Evolutionary conservation across 169 alveolate species (phyloP).

Genomic region (Plasmodium gaboni): DNA sequence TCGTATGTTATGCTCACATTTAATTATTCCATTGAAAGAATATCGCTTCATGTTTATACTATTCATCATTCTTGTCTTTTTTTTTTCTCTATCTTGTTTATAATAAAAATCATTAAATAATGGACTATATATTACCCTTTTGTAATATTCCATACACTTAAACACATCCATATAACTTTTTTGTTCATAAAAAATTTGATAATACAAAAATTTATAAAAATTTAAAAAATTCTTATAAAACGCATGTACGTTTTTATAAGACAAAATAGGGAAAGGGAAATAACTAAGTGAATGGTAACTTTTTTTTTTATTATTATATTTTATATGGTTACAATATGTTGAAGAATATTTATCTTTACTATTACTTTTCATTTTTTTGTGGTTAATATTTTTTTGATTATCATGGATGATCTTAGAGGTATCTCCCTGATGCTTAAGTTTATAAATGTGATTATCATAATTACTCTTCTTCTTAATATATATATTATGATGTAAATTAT

Average conservation of each 20-base stretch:
- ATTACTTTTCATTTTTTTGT: no score
- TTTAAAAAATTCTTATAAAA: constrained; percentile 29
- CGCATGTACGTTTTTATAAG: constrained; percentile 31
- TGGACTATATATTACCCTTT: constrained; percentile 29
- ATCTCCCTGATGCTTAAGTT: no score
- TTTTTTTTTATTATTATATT: neutral
- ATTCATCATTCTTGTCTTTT: no score
- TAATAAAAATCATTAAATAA: constrained; percentile 20
- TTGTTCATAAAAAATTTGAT: constrained; percentile 19
- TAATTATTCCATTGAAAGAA: no score
- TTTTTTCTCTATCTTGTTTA: neutral
- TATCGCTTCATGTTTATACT: no score
- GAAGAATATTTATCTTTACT: no score
- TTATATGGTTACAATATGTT: no score
- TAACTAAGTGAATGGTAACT: constrained; percentile 22
- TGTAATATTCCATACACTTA: constrained; percentile 24
- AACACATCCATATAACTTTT: constrained; percentile 61
- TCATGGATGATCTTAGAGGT: no score
- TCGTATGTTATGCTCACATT: no score
- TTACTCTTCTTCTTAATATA: no score
- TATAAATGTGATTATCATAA: no score
- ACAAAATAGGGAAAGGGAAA: constrained; percentile 51
- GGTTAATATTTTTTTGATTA: no score
- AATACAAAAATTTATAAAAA: constrained; percentile 40
- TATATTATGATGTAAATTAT: neutral